Evolutionary conservation across 805 yeast genomes (phyloP), one percentile per base, ranked within the genome.

Genomic region (Ogataea sp.): DNA sequence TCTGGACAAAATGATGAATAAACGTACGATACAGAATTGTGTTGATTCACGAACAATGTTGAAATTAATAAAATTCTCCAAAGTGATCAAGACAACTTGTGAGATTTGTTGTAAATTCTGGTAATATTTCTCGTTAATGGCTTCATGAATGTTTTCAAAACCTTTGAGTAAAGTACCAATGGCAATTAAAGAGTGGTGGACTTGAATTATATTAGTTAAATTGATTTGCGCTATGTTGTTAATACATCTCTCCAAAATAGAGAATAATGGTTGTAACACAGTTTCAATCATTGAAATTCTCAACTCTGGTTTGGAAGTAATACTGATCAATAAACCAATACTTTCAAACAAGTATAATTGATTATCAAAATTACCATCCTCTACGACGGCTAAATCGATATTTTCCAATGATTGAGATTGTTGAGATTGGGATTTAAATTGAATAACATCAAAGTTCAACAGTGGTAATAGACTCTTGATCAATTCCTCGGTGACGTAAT

Each of bases 131-230:
- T 45, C 46, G 29, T 42, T 40, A 11, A 30, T n/a, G 17, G 43
- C 34, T 44, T 82, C 93, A 51, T 42, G 39, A 11, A 30, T n/a
- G 17, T 44, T 35, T 44, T 82, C 93, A 51, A 83, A 78, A 4
- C 97, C 97, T 55, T 93, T 76, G 3, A 88, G 82, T 52, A 89
- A 71, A 0, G 96, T 86, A 34, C 96, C 97, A 34, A 90, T 75
- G 0, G 96, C 89, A 78, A 86, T 76, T 36, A 93, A 62, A 26
- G 80, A 72, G 56, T 90, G 97, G 58, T 93, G 96, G 3, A 87
- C 81, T 55, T 86, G 93, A 34, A 85, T 60, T 2, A 81, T 70
- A 26, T 71, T 52, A 32, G 68, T 65, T 28, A 69, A 64, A 21
- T 67, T 67, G 21, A 64, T 51, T 16, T 48, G 53, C 5, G 61